These are phyloP conservation scores for Afroboletus lepidellus DNA, from an alignment of 1,284 basidiomycete genomes.

Conservation along the genomic window DNA sequence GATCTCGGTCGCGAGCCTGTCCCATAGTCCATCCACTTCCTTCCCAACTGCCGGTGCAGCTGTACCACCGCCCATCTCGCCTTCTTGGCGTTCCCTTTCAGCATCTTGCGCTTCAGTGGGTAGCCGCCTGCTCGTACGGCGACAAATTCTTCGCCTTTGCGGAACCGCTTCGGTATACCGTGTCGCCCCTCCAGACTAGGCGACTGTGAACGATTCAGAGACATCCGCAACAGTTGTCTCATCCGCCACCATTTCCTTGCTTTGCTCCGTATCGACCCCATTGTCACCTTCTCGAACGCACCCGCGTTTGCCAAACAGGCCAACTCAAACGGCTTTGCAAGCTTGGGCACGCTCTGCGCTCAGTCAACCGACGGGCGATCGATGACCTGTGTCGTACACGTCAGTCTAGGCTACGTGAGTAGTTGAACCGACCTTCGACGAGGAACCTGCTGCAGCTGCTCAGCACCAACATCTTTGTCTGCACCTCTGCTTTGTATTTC, in stretches of 20 bases:
- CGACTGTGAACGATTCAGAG: conserved; percentile 39
- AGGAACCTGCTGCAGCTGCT: too few relatives aligned
- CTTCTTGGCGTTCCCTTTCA: conserved; percentile 63
- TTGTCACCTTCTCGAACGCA: conserved; percentile 51
- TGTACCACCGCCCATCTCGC: conserved; percentile 45
- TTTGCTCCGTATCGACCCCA: conserved; percentile 35
- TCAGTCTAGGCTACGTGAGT: too few relatives aligned
- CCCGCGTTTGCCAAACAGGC: conserved; percentile 75
- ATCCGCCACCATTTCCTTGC: conserved; percentile 50
- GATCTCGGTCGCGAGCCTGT: conserved; percentile 40
- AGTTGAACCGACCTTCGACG: too few relatives aligned
- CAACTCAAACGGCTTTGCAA: conserved; percentile 73
- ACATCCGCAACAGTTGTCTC: conserved; percentile 39
- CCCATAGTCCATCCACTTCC: conserved; percentile 35
- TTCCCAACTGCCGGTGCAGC: conserved; percentile 23
- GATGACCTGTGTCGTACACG: too few relatives aligned
- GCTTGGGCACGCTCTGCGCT: conserved; percentile 63
- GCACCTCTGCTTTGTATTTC: too few relatives aligned
- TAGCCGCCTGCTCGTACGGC: conserved; percentile 45
- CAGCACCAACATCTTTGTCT: too few relatives aligned
- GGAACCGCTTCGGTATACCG: conserved; percentile 52
- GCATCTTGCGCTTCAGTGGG: conserved; percentile 51
- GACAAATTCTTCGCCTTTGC: conserved; percentile 51
- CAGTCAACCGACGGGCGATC: conserved; percentile 67
- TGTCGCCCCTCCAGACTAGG: conserved; percentile 19